Evolutionary conservation across 1,284 basidiomycete genomes (phyloP), one percentile per base, ranked within the genome.

Genomic region (Leucoagaricus sp.): DNA sequence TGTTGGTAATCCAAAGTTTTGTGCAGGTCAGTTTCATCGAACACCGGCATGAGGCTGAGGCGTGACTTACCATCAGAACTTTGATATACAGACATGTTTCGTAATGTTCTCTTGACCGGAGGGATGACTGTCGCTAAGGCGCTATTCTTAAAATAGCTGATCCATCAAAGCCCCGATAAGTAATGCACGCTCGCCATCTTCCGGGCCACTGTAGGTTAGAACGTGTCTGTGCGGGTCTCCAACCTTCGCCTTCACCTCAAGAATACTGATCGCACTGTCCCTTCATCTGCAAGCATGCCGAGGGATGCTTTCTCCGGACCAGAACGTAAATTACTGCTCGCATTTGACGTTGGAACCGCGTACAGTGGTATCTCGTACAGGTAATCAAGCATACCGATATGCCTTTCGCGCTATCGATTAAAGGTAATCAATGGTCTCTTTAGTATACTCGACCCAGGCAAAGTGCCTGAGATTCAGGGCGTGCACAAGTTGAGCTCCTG

Each of bases 401-500:
- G 13, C 23, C 34, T 7, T 40, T 4, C n/a, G n/a, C 15, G 38
- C 9, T 15, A 21, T 13, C 36, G 5, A 21, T 28, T 9, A 21
- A 34, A 49, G 41, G 33, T 34, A 31, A 44, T 49, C 36, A 36
- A 44, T 46, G 1, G 2, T 9, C 26, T 47, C 28, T 40, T 9
- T 54, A 61, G 60, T 28, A 86, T 90, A 58, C 81, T 91, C 28
- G 85, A 89, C 60, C 87, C 87, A 10, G 82, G 83, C 13, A 83
- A 88, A 65, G 79, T 88, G 21, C 87, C 88, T 6, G 86, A 87
- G 65, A 89, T 90, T 28, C 77, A 86, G 61, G 85, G 86, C 25
- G 85, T 90, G 56, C n/a, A 90, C 87, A 56, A 74, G 87, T 87
- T 88, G 59, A 38, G 71, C 63, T 41, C 25, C 15, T 26, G 13